These are phyloP conservation scores for Karstenula rhodostoma DNA, from an alignment of 2,329 filamentous ascomycete species.

Conservation along the genomic window DNA sequence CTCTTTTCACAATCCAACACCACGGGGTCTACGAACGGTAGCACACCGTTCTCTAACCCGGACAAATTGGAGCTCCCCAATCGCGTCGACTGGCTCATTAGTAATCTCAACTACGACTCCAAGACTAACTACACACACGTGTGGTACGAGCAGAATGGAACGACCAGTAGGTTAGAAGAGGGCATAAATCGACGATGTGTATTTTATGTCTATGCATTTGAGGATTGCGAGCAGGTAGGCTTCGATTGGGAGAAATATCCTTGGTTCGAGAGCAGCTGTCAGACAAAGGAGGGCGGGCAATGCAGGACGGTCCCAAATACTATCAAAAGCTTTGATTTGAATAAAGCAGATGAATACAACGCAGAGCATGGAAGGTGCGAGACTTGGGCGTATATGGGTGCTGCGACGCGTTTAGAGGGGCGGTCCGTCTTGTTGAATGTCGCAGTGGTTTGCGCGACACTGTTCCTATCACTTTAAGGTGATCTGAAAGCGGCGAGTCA, in stretches of 20 bases:
- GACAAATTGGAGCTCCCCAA: background rate
- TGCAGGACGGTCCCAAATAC: slow-evolving; percentile 4
- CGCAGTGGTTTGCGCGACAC: background rate
- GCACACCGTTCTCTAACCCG: background rate
- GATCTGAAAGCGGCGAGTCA: too few species aligned
- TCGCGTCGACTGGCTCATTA: slow-evolving; percentile 4
- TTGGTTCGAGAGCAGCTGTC: slow-evolving; percentile 9
- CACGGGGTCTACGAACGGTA: background rate
- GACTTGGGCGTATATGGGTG: slow-evolving; percentile 10
- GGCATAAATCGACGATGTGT: slow-evolving; percentile 1
- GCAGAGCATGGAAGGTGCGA: background rate
- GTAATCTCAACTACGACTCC: slow-evolving; percentile 5
- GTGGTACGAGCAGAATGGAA: slow-evolving; percentile 8
- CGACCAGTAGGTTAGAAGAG: background rate
- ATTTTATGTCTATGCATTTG: slow-evolving; percentile 5
- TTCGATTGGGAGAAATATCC: slow-evolving; percentile 8
- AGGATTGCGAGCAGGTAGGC: slow-evolving; percentile 10
- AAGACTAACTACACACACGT: slow-evolving; percentile 10
- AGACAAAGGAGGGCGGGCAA: slow-evolving; percentile 5
- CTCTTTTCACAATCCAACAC: slow-evolving; percentile 7
- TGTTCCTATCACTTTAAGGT: background rate
- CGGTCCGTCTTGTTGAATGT: background rate
- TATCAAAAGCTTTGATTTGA: slow-evolving; percentile 7
- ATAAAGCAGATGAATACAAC: slow-evolving; percentile 2
- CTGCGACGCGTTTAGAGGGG: background rate